These are phyloP conservation scores for Talaromyces rugulosus DNA, from an alignment of 2,329 filamentous ascomycete species.

Conservation along the genomic window DNA sequence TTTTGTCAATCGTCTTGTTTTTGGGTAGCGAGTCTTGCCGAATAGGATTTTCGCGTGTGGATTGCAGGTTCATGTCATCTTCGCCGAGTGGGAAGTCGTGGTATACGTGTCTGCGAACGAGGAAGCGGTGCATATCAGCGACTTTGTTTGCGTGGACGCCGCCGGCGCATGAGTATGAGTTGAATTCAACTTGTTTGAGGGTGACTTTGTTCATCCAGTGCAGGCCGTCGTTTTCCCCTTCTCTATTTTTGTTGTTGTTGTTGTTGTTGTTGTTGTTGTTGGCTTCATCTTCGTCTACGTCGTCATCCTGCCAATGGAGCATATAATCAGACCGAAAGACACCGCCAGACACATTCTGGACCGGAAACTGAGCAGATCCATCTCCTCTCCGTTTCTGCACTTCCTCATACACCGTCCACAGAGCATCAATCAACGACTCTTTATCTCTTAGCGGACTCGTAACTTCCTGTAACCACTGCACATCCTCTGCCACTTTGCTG, in stretches of 20 bases:
- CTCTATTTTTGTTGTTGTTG: not conserved
- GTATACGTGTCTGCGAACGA: constrained; percentile 22
- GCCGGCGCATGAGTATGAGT: constrained; percentile 42
- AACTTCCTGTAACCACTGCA: constrained; percentile 31
- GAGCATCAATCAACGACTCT: constrained; percentile 30
- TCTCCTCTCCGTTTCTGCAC: constrained; percentile 22
- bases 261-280: not conserved
- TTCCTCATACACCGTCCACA: constrained; percentile 36
- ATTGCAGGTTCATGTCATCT: not conserved
- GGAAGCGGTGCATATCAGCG: constrained; percentile 40
- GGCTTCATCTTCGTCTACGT: not conserved
- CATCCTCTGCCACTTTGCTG: constrained; percentile 46
- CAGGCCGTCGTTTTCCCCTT: not conserved
- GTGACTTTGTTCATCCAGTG: constrained; percentile 4
- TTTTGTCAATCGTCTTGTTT: constrained; percentile 29
- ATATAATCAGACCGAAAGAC: constrained; percentile 46
- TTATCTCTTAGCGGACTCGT: constrained; percentile 28
- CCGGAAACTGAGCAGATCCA: constrained; percentile 1
- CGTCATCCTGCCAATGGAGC: constrained; percentile 20
- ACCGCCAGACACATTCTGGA: constrained; percentile 31
- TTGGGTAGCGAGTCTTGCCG: constrained; percentile 20
- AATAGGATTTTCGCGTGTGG: constrained; percentile 1
- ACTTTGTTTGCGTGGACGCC: constrained; percentile 37
- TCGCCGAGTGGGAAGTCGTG: not conserved
- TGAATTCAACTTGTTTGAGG: constrained; percentile 46